Evolutionary conservation across 2,329 filamentous ascomycete species (phyloP).

Genomic region (Colletotrichum aenigma): DNA sequence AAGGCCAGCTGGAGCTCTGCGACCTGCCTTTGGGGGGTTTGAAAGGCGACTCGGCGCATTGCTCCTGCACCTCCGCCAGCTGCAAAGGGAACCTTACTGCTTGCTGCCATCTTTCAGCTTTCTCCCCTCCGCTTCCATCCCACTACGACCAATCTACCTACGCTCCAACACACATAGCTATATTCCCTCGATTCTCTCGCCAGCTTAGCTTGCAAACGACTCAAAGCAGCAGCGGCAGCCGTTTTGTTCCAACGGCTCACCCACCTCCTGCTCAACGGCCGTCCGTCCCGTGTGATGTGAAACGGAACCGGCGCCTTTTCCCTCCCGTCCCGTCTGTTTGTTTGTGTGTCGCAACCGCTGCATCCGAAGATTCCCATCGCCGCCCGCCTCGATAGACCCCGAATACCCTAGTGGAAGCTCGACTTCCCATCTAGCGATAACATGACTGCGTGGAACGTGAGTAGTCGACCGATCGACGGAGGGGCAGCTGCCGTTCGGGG

Average conservation of each 20-base stretch:
- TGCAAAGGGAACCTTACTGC: background rate
- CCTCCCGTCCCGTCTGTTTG: background rate
- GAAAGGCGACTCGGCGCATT: background rate
- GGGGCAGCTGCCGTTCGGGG: background rate
- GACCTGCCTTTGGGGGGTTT: background rate
- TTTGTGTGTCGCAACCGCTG: slow-evolving; percentile 14
- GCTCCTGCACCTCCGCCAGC: background rate
- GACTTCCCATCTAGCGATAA: slow-evolving; percentile 22
- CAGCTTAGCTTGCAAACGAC: background rate
- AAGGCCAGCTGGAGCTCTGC: slow-evolving; percentile 17
- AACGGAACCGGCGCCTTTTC: slow-evolving; percentile 9
- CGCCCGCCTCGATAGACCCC: background rate
- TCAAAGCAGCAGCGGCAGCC: background rate
- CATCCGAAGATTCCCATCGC: background rate
- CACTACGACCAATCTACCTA: background rate
- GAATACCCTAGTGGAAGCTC: slow-evolving; percentile 2
- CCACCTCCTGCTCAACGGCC: background rate
- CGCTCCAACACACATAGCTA: background rate
- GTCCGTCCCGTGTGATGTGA: slow-evolving; percentile 19
- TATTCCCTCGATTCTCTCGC: background rate
- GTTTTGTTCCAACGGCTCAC: background rate
- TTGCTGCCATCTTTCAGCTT: background rate
- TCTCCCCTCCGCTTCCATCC: background rate
- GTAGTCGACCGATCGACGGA: slow-evolving; percentile 14
- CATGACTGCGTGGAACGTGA: slow-evolving; percentile 47